Percentiles rank a stretch among this genome's conserved stretches.
Conservation (phyloP, 352 stramenopile species). For the Pythium sukuiense region DNA sequence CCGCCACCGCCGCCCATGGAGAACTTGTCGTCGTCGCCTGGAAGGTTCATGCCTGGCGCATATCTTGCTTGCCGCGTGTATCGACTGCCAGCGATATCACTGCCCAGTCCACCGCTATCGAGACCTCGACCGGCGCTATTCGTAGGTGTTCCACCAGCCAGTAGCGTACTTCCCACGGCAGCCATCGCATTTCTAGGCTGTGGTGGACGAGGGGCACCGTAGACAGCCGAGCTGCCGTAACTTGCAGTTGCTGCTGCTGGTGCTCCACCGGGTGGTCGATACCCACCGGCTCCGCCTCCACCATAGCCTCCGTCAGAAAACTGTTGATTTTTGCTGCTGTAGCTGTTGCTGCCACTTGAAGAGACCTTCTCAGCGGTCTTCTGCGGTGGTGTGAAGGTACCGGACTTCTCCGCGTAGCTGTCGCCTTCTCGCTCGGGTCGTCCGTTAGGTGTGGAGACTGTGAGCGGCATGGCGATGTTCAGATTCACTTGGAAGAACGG, state of each 20-base stretch:
- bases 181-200: slow-evolving; percentile 72
- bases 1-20: slow-evolving; percentile 34
- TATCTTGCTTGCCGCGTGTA: slow-evolving; percentile 83
- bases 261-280: slow-evolving; percentile 10
- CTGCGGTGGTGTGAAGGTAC: slow-evolving; percentile 59
- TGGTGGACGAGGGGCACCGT: slow-evolving; percentile 41
- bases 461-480: slow-evolving; percentile 73
- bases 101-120: slow-evolving; percentile 47
- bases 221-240: slow-evolving; percentile 25
- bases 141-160: slow-evolving; percentile 51
- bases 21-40: slow-evolving; percentile 64
- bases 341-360: slow-evolving; percentile 50
- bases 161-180: slow-evolving; percentile 62
- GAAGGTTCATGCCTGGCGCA: slow-evolving; percentile 57
- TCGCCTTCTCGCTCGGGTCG: slow-evolving; percentile 44
- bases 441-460: slow-evolving; percentile 56
- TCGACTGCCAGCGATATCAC: slow-evolving; percentile 57
- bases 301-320: slow-evolving; percentile 33
- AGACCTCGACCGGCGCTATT: slow-evolving; percentile 43
- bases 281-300: slow-evolving; percentile 35
- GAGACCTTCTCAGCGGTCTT: slow-evolving; percentile 45
- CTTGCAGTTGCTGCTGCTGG: slow-evolving; percentile 14
- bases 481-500: slow-evolving; percentile 93
- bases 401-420: slow-evolving; percentile 36
- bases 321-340: slow-evolving; percentile 54